Base-by-base conservation (phyloP, 192 early-diverging fungal species). In the Coemansia erecta region DNA sequence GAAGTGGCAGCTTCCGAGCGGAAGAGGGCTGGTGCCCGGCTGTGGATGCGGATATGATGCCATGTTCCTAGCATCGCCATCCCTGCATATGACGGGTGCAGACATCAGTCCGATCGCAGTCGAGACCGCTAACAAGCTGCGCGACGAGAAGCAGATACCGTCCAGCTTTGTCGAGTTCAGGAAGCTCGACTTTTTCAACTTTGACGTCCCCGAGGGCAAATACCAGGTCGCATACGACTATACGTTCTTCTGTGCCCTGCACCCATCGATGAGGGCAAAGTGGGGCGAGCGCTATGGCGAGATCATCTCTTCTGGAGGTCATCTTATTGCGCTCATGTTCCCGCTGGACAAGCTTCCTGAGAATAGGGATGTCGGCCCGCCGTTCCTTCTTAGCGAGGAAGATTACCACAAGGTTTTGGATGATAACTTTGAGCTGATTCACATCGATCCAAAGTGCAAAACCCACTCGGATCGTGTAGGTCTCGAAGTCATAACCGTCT, bases 171-270 rank as follows among this genome's bases (percentile, higher is more conserved):
- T 70, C 22, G 71, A 70, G 50, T 91, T 90, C 57, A 54, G 76
- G 13, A 54, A 48, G 1, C 82, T 70, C 50, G 88, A 94, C 67
- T 94, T 94, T 72, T 94, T 89, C 71, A 77, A 76, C 15, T 90
- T 88, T 66, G 60, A 76, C 1, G 63, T 72, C 1, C 82, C 85
- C 10, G 58, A 56, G 2, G 77, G 60, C 31, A 81, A 81, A 50
- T 94, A 83, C 78, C 84, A 88, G 48, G 74, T 95, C 14, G 81
- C 91, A 4, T 93, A 85, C 50, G 93, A 95, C 70, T 91, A 92
- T 65, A 92, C 91, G 78, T 95, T 95, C 67, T 80, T 93, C 33
- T 93, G 92, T 59, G 90, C 90, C 8, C 61, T 95, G 10, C 78
- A 75, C 12, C 88, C 89, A 12, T 63, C 70, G 7, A 81, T 88